These are phyloP conservation scores for Ambrosiella beaveri DNA, from an alignment of 2,329 filamentous ascomycete genomes.

Conservation along the genomic window DNA sequence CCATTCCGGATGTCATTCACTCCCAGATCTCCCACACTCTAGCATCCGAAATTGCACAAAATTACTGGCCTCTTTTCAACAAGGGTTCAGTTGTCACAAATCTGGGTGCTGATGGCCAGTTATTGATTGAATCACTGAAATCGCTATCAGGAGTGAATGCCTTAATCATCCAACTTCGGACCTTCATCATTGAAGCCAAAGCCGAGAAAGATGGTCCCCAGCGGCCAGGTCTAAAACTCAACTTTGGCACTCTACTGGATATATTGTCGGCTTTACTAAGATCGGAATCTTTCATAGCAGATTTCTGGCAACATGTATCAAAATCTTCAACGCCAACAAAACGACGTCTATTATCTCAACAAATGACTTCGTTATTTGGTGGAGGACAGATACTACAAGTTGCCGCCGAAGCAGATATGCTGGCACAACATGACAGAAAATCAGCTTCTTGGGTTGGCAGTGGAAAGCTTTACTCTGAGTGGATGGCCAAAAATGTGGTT, in stretches of 20 bases:
- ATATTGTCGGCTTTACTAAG: slow-evolving; percentile 21
- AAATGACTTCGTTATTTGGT: slow-evolving; percentile 29
- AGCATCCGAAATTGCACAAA: slow-evolving; percentile 56
- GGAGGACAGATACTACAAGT: slow-evolving; percentile 33
- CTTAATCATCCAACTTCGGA: slow-evolving; percentile 50
- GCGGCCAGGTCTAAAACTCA: slow-evolving; percentile 26
- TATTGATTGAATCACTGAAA: slow-evolving; percentile 24
- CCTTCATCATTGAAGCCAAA: slow-evolving; percentile 37
- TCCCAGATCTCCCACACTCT: slow-evolving; percentile 55
- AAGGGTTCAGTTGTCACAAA: slow-evolving; percentile 22
- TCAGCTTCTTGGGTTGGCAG: slow-evolving; percentile 41
- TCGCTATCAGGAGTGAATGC: slow-evolving; percentile 47
- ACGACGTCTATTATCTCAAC: slow-evolving; percentile 23
- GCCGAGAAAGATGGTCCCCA: slow-evolving; percentile 22
- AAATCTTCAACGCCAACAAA: slow-evolving; percentile 15
- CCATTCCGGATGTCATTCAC: not conserved
- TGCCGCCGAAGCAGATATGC: slow-evolving; percentile 33
- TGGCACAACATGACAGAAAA: not conserved
- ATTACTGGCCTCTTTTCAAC: slow-evolving; percentile 58
- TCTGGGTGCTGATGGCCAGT: slow-evolving; percentile 22
- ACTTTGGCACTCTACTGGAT: slow-evolving; percentile 27
- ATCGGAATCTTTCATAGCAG: not conserved
- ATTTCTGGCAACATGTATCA: slow-evolving; percentile 14
- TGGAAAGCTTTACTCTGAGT: slow-evolving; percentile 46
- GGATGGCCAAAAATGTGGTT: slow-evolving; percentile 51